phyloP scores from a whole-genome alignment of 306 rosid genomes.

The Cucurbita pepo region DNA sequence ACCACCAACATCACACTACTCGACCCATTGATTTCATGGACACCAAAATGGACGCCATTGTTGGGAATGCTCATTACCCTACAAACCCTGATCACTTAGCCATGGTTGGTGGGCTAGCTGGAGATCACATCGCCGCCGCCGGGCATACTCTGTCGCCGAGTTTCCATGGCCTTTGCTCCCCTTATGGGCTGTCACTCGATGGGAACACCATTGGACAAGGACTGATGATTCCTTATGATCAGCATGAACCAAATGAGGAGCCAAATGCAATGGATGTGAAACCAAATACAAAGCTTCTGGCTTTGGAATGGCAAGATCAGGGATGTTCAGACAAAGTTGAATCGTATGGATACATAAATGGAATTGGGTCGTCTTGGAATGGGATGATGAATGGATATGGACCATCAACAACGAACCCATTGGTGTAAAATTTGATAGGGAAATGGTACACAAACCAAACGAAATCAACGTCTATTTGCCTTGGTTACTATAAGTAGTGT shows the following conservation, averaged over 20 bases:
- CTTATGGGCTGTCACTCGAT: conserved; percentile 43
- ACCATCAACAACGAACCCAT: conserved; percentile 47
- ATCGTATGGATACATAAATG: conserved; percentile 43
- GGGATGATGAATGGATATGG: conserved; percentile 65
- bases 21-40: conserved; percentile 74
- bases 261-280: conserved; percentile 51
- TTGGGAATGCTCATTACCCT: conserved; percentile 11
- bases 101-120: conserved; percentile 24
- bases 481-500: no score
- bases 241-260: conserved; percentile 16
- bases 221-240: conserved; percentile 48
- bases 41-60: conserved; percentile 22
- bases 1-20: not conserved
- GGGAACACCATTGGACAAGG: conserved; percentile 1
- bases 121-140: conserved; percentile 9
- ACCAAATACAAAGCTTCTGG: conserved; percentile 58
- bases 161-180: conserved; percentile 36
- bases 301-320: conserved; percentile 96
- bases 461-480: not conserved
- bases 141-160: conserved; percentile 3
- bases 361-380: conserved; percentile 57
- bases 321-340: conserved; percentile 43
- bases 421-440: conserved; percentile 19
- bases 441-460: not conserved
- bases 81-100: conserved; percentile 29